Percentiles rank a stretch among this genome's conserved stretches.
phyloP scores from a whole-genome alignment of 2,329 filamentous ascomycete species.

The Penicillium griseofulvum region DNA sequence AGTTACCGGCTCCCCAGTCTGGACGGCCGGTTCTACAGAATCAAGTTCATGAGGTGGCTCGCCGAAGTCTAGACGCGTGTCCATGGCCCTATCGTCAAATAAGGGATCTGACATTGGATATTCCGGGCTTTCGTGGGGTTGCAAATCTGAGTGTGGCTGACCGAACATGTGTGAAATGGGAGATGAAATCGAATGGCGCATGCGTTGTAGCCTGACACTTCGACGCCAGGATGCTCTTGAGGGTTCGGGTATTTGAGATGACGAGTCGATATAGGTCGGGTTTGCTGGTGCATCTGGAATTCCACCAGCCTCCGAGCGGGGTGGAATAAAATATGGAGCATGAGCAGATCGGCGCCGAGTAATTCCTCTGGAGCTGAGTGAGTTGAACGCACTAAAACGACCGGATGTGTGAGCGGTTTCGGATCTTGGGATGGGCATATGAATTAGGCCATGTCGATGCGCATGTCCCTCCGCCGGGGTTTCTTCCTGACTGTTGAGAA shows the following conservation, averaged over 20 bases:
- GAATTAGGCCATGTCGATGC: slow-evolving; percentile 44
- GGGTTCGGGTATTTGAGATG: slow-evolving; percentile 28
- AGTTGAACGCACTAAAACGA: slow-evolving; percentile 43
- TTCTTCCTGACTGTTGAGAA: slow-evolving; percentile 47
- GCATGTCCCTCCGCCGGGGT: slow-evolving; percentile 46
- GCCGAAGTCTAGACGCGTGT: slow-evolving; percentile 43
- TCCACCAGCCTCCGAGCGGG: slow-evolving; percentile 33
- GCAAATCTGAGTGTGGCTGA: slow-evolving; percentile 29
- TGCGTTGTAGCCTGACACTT: slow-evolving; percentile 41
- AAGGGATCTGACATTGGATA: slow-evolving; percentile 30
- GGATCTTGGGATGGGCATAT: slow-evolving; percentile 37
- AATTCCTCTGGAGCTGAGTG: slow-evolving; percentile 40
- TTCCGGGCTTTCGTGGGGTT: slow-evolving; percentile 28
- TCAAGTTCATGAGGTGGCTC: slow-evolving; percentile 42
- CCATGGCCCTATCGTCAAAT: slow-evolving; percentile 30
- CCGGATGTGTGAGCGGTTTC: slow-evolving; percentile 33
- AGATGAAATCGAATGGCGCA: slow-evolving; percentile 44
- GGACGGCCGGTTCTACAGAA: slow-evolving; percentile 40
- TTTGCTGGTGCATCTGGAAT: slow-evolving; percentile 29
- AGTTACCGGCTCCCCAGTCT: slow-evolving; percentile 29
- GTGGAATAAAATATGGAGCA: slow-evolving; percentile 40
- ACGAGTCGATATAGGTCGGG: slow-evolving; percentile 28
- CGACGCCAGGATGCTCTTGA: slow-evolving; percentile 40
- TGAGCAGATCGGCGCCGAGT: slow-evolving; percentile 41
- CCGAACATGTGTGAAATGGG: slow-evolving; percentile 48